phyloP scores from a whole-genome alignment of 2,329 filamentous ascomycete species.

The Pseudogymnoascus sp. region DNA sequence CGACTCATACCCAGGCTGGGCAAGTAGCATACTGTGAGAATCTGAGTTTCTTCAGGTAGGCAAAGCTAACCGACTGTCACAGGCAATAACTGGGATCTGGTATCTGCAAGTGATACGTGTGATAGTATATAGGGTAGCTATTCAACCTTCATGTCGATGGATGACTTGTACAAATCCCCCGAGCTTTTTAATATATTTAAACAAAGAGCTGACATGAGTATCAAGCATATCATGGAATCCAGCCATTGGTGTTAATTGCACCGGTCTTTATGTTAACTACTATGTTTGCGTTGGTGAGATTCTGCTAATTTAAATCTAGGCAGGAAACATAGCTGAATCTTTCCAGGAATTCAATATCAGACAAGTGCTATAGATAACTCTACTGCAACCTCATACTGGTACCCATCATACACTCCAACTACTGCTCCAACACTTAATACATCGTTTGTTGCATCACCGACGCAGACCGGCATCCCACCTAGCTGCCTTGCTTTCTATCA shows the following conservation, averaged over 20 bases:
- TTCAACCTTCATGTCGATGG: background rate
- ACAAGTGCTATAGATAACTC: background rate
- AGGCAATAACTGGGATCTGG: background rate
- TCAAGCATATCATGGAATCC: background rate
- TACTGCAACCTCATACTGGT: background rate
- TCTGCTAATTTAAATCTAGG: background rate
- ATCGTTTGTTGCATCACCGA: background rate
- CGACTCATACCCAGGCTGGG: constrained; percentile 19
- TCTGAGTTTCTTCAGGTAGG: too few relatives aligned
- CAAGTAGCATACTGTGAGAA: constrained; percentile 16
- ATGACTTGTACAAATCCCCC: background rate
- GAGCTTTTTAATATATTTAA: background rate
- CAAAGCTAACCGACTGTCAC: background rate
- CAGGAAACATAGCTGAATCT: background rate
- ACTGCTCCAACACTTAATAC: background rate
- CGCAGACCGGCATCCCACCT: background rate
- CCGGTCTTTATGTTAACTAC: background rate
- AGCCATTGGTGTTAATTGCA: background rate
- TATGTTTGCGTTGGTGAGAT: background rate
- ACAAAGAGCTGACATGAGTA: background rate
- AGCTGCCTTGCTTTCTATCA: background rate
- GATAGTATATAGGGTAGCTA: background rate
- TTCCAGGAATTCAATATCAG: background rate
- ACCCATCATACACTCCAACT: background rate
- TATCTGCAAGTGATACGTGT: background rate